Evolutionary conservation across 2,329 filamentous ascomycete genomes (phyloP).

Genomic region (Aspergillus fumigatiaffinis): DNA sequence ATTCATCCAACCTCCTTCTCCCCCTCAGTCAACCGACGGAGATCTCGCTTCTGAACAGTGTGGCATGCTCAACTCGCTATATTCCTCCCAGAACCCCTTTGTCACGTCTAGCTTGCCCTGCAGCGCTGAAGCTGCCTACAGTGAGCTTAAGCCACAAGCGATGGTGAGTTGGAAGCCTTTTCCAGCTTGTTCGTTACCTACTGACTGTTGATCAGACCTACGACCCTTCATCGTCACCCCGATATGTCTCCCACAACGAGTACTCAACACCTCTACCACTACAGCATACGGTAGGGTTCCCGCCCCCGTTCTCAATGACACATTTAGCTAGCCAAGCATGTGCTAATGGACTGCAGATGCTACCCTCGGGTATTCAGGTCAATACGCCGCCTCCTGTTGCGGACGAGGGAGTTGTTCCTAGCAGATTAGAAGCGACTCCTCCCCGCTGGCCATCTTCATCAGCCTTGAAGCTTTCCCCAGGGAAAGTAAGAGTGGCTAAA

Average conservation of each 20-base stretch:
- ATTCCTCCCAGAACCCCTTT: constrained; percentile 6
- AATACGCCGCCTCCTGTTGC: constrained; percentile 22
- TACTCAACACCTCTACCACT: constrained; percentile 14
- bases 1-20: constrained; percentile 25
- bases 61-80: constrained; percentile 13
- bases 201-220: constrained; percentile 14
- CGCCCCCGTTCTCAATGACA: not conserved
- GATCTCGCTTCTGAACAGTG: constrained; percentile 15
- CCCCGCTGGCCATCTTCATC: constrained; percentile 18
- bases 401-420: constrained; percentile 15
- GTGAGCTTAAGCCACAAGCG: constrained; percentile 7
- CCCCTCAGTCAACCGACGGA: constrained; percentile 26
- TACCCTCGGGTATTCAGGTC: constrained; percentile 14
- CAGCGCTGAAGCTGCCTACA: constrained; percentile 7
- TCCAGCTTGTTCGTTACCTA: not conserved
- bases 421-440: constrained; percentile 9
- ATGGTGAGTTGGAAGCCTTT: constrained; percentile 16
- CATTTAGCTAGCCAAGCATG: not conserved
- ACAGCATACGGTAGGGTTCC: constrained; percentile 21
- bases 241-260: constrained; percentile 12
- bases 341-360: constrained; percentile 11
- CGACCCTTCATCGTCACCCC: constrained; percentile 10
- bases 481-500: constrained; percentile 10
- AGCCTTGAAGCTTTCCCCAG: constrained; percentile 8
- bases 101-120: constrained; percentile 1